Conservation (phyloP, 1,284 basidiomycete genomes). For the Cutaneotrichosporon cavernicola region DNA sequence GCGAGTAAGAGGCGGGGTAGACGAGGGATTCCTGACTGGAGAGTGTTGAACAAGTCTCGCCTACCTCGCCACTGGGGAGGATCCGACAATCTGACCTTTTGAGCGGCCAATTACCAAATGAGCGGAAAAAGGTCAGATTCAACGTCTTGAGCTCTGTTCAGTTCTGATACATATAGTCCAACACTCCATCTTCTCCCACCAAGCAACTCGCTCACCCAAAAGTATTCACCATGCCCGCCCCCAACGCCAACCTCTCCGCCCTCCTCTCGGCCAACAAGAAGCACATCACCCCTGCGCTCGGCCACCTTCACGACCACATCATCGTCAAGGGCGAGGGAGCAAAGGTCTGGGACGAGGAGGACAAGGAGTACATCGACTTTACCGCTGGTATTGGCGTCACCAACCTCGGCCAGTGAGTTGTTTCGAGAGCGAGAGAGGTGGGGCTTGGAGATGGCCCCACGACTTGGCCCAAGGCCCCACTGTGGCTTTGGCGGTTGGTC, state of each 20-base stretch:
- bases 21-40: too few relatives aligned
- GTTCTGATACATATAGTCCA: neutral
- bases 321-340: slow-evolving; percentile 76
- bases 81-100: slow-evolving; percentile 1
- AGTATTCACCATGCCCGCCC: slow-evolving; percentile 25
- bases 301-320: slow-evolving; percentile 58
- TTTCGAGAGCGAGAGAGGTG: neutral
- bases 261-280: slow-evolving; percentile 30
- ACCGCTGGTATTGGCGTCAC: slow-evolving; percentile 72
- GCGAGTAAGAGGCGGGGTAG: too few relatives aligned
- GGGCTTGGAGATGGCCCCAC: too few relatives aligned
- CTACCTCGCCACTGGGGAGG: neutral
- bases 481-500: neutral
- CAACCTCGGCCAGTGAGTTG: slow-evolving; percentile 28
- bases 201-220: neutral
- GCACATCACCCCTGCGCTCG: slow-evolving; percentile 40
- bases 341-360: slow-evolving; percentile 64
- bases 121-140: neutral
- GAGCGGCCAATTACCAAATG: neutral
- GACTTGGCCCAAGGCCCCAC: too few relatives aligned
- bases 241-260: slow-evolving; percentile 25
- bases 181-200: too few relatives aligned
- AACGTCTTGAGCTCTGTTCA: too few relatives aligned
- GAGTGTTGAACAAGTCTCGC: neutral
- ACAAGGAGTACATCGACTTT: slow-evolving; percentile 71